These are phyloP conservation scores for Globisporangium canariense DNA, from an alignment of 352 stramenopile genomes.

Conservation along the genomic window DNA sequence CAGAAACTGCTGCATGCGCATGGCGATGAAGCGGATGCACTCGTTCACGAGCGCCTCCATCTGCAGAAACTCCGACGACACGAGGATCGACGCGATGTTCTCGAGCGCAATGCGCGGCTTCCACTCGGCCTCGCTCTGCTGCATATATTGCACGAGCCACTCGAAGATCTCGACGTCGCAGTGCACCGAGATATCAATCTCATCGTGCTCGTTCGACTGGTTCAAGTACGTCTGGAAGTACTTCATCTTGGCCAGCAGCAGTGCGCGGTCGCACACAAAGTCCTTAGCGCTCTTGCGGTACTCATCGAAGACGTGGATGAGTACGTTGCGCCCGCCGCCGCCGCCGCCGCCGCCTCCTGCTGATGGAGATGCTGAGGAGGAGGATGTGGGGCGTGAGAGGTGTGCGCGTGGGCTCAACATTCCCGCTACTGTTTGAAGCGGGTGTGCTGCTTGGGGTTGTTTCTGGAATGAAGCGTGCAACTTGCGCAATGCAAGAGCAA, in stretches of 20 bases:
- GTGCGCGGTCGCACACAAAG: slow-evolving; percentile 74
- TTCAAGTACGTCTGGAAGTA: slow-evolving; percentile 89
- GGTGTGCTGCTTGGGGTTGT: no score
- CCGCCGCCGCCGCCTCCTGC: neutral
- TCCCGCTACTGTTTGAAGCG: neutral
- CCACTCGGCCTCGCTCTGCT: slow-evolving; percentile 47
- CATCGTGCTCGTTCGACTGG: slow-evolving; percentile 74
- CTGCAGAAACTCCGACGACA: slow-evolving; percentile 90
- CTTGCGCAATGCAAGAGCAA: no score
- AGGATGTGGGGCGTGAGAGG: neutral
- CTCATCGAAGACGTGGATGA: slow-evolving; percentile 91
- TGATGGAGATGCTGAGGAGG: neutral
- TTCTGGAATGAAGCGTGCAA: no score
- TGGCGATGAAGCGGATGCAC: slow-evolving; percentile 76
- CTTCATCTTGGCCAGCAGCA: slow-evolving; percentile 88
- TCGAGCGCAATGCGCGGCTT: slow-evolving; percentile 53
- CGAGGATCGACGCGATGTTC: slow-evolving; percentile 84
- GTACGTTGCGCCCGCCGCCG: slow-evolving; percentile 35
- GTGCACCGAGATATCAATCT: slow-evolving; percentile 92
- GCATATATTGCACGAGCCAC: slow-evolving; percentile 89
- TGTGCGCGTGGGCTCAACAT: slow-evolving; percentile 9
- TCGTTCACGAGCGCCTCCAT: slow-evolving; percentile 87
- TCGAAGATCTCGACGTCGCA: slow-evolving; percentile 92
- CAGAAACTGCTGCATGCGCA: slow-evolving; percentile 77
- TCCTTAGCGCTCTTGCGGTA: slow-evolving; percentile 82